Percentiles rank a stretch among this genome's conserved stretches.
These are phyloP conservation scores for Chaetomium fimeti DNA, from an alignment of 495 filamentous ascomycete species.

Conservation along the genomic window DNA sequence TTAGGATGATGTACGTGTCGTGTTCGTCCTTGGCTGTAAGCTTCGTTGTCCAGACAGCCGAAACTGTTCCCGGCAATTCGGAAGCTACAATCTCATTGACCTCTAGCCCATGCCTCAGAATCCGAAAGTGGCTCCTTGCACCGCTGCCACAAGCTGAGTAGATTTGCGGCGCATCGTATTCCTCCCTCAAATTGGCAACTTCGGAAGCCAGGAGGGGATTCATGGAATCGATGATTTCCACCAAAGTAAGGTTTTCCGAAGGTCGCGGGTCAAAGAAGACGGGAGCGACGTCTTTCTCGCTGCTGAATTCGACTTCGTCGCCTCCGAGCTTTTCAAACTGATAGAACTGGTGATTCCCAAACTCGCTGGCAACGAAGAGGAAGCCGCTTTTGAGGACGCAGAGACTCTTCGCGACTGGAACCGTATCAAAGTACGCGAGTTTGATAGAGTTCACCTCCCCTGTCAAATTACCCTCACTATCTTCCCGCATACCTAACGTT, in stretches of 20 bases:
- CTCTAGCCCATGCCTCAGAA: background rate
- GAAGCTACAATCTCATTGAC: conserved; percentile 5
- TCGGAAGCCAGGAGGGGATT: conserved; percentile 89
- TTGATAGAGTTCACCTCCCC: conserved; percentile 72
- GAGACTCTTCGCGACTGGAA: conserved; percentile 78
- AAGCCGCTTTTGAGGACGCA: conserved; percentile 95
- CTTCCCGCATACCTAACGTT: conserved; percentile 83
- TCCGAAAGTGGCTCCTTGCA: background rate
- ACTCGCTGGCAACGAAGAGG: conserved; percentile 87
- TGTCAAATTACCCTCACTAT: conserved; percentile 71
- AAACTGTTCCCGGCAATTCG: background rate
- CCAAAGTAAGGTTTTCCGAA: conserved; percentile 75
- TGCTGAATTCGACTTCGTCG: conserved; percentile 79
- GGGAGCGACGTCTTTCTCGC: conserved; percentile 71
- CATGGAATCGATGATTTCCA: conserved; percentile 83
- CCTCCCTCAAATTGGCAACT: conserved; percentile 71
- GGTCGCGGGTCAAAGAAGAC: conserved; percentile 79
- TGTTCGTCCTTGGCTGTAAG: background rate
- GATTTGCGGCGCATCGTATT: conserved; percentile 93
- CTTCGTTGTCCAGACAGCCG: conserved; percentile 1
- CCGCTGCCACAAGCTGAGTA: conserved; percentile 54
- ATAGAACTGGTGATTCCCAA: conserved; percentile 90
- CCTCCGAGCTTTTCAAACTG: conserved; percentile 96
- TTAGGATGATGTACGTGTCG: background rate
- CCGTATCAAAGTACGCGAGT: conserved; percentile 97